phyloP scores from a whole-genome alignment of 306 rosid genomes.

The Begonia loranthoides region DNA sequence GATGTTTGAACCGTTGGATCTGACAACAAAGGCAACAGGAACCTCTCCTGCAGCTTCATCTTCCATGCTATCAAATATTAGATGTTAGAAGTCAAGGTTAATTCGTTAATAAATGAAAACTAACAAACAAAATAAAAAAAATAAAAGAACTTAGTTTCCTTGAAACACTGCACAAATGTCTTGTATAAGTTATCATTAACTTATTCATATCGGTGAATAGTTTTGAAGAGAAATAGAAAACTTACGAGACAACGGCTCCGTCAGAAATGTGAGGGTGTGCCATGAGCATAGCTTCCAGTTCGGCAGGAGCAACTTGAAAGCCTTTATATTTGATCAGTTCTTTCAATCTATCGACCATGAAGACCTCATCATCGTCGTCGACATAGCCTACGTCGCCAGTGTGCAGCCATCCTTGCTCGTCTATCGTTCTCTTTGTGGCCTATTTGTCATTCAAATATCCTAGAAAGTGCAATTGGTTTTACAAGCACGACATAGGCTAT shows the following conservation, averaged over 20 bases:
- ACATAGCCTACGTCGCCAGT: slow-evolving; percentile 72
- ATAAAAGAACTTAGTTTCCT: background rate
- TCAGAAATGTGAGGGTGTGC: slow-evolving; percentile 50
- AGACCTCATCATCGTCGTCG: slow-evolving; percentile 67
- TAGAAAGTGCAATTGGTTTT: background rate
- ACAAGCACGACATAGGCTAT: too few relatives aligned
- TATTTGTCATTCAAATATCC: slow-evolving; percentile 62
- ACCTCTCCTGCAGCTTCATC: slow-evolving; percentile 13
- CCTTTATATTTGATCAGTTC: slow-evolving; percentile 87
- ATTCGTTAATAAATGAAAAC: too few relatives aligned
- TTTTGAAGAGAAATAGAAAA: background rate
- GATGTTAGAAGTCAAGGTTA: too few relatives aligned
- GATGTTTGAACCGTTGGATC: slow-evolving; percentile 7
- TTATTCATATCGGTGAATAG: background rate
- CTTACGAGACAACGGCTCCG: slow-evolving; percentile 75
- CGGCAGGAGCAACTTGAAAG: slow-evolving; percentile 84
- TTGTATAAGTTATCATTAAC: too few relatives aligned
- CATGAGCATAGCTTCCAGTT: slow-evolving; percentile 68
- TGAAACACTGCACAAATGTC: background rate
- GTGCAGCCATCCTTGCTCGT: slow-evolving; percentile 77
- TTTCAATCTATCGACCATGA: slow-evolving; percentile 70
- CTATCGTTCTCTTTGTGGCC: slow-evolving; percentile 53
- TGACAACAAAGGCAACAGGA: slow-evolving; percentile 14
- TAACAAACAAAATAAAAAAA: background rate
- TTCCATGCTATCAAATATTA: slow-evolving; percentile 1